Evolutionary conservation across 495 filamentous ascomycete genomes (phyloP), one percentile per base, ranked within the genome.

Genomic region (Penicillium longicatenatum): DNA sequence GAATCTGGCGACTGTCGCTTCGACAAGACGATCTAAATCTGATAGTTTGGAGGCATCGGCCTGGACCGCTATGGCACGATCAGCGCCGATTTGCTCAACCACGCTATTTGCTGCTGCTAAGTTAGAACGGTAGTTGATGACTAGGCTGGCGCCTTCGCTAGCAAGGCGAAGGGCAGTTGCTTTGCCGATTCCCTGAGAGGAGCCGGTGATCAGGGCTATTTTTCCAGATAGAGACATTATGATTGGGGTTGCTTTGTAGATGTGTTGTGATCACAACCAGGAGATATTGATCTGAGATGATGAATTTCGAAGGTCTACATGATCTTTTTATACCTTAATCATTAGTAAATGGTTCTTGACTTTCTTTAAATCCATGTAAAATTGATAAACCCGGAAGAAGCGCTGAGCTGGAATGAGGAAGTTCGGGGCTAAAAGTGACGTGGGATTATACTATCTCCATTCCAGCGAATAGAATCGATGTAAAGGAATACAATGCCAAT

Each of bases 161-260:
- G 81, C 80, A 37, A 88, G 75, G 4, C 74, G 74, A 29, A 82
- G 72, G 30, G 83, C 79, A 4, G 79, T 78, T 52, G 87, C 80
- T 51, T 72, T 78, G 57, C 88, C 88, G 41, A 91, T 89, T 45
- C 87, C 88, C 64, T 84, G 86, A 21, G 84, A 84, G 53, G 75
- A 84, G 52, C 88, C 87, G 30, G 88, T 90, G 62, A 91, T 54
- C 5, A 54, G 21, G 22, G 41, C 41, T 7, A 54, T 41, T 45
- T 54, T 54, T 35, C 52, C 52, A 16, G 52, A 45, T 11, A 54
- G 26, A 54, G 52, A 54, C 52, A 54, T 54, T 10, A 29, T 35
- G n/a, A n/a, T 52, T 52, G 12, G 11, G 12, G 4, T 19, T 30
- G 45, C 42, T 22, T 22, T 30, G 45, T 16, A 7, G 14, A 6